Conservation (phyloP, 176 grass and related monocot species). For the Eleusine coracana region DNA sequence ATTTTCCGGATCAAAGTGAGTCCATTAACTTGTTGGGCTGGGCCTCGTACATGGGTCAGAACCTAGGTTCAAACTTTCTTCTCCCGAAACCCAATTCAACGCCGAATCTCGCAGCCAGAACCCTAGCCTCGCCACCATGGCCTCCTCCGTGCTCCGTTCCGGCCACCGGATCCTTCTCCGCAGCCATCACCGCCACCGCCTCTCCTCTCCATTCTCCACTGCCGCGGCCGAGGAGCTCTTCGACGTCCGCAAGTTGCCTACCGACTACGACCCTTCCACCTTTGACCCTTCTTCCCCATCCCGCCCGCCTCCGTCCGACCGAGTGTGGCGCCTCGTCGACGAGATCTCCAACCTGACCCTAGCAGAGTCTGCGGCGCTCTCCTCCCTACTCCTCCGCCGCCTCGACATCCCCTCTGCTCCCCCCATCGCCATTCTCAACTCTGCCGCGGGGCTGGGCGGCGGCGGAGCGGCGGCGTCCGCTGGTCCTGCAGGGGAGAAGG, state of each 20-base stretch:
- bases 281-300: slow-evolving; percentile 65
- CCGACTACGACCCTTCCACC: slow-evolving; percentile 67
- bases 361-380: slow-evolving; percentile 61
- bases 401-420: slow-evolving; percentile 58
- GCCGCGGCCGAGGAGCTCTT: slow-evolving; percentile 48
- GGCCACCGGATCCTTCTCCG: slow-evolving; percentile 49
- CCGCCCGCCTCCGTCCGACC: slow-evolving; percentile 65
- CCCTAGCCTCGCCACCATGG: slow-evolving; percentile 56
- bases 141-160: slow-evolving; percentile 67
- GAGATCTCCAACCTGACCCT: slow-evolving; percentile 79
- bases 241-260: slow-evolving; percentile 77
- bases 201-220: slow-evolving; percentile 36
- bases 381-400: slow-evolving; percentile 60
- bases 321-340: slow-evolving; percentile 97
- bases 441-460: slow-evolving; percentile 54
- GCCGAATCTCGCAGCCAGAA: slow-evolving; percentile 28
- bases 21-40: not conserved
- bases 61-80: not conserved
- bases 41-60: not conserved
- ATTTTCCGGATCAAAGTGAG: not conserved
- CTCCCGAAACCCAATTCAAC: slow-evolving; percentile 26
- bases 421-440: slow-evolving; percentile 81
- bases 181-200: slow-evolving; percentile 9
- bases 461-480: slow-evolving; percentile 33
- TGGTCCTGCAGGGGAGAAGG: slow-evolving; percentile 35